Percentiles rank a stretch among this genome's conserved stretches.
Evolutionary conservation across 805 yeast species (phyloP).

Genomic region (Saccharomycopsis fibuligera): DNA sequence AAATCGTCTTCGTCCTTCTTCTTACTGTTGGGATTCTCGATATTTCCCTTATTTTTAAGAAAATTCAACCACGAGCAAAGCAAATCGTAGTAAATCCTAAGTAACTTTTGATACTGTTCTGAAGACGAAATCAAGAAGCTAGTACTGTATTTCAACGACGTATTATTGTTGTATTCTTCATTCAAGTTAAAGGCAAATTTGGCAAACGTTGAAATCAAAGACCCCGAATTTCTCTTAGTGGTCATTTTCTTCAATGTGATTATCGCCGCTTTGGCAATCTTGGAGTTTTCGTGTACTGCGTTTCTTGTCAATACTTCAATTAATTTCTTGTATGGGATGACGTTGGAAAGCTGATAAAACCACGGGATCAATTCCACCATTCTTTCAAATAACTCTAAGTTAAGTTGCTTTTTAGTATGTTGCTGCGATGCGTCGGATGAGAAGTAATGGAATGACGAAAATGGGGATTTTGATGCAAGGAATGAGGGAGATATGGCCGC

Average conservation of each 20-base stretch:
- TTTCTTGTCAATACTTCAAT: slow-evolving; percentile 76
- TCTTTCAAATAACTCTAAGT: slow-evolving; percentile 59
- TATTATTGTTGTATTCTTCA: slow-evolving; percentile 24
- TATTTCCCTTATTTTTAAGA: slow-evolving; percentile 33
- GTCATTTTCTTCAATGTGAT: slow-evolving; percentile 62
- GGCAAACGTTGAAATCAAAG: slow-evolving; percentile 67
- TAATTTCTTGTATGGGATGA: slow-evolving; percentile 51
- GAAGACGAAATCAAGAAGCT: slow-evolving; percentile 49
- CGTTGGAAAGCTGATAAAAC: slow-evolving; percentile 41
- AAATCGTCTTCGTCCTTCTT: slow-evolving; percentile 24
- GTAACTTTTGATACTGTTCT: slow-evolving; percentile 48
- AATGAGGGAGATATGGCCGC: slow-evolving; percentile 11
- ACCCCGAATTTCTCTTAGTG: slow-evolving; percentile 59
- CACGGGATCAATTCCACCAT: slow-evolving; percentile 72
- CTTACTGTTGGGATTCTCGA: slow-evolving; percentile 22
- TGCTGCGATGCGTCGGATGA: slow-evolving; percentile 15
- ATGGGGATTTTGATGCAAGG: slow-evolving; percentile 14
- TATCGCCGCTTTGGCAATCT: slow-evolving; percentile 59
- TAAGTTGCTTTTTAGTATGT: slow-evolving; percentile 29
- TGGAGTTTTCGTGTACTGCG: slow-evolving; percentile 57
- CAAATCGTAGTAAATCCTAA: slow-evolving; percentile 71
- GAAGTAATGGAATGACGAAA: slow-evolving; percentile 17
- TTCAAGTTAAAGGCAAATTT: slow-evolving; percentile 74
- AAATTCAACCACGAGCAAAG: slow-evolving; percentile 77
- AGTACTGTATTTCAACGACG: slow-evolving; percentile 41